Conservation (phyloP, 2,329 filamentous ascomycete genomes). For the Microdochium nivale region DNA sequence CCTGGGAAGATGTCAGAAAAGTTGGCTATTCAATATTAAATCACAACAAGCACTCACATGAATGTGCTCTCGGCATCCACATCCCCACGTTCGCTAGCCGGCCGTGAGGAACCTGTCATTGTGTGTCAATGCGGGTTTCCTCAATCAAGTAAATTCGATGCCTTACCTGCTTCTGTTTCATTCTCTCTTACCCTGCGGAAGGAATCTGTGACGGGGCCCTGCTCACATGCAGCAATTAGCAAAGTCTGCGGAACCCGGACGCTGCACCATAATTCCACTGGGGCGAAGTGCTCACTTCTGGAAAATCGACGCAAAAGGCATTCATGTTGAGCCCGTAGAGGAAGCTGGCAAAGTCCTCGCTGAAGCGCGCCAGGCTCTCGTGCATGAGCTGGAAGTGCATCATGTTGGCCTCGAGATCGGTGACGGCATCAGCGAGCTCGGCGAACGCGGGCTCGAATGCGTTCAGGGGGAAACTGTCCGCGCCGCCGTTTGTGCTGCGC, state of each 20-base stretch:
- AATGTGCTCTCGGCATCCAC: constrained; percentile 71
- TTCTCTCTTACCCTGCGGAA: constrained; percentile 60
- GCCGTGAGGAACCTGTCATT: constrained; percentile 12
- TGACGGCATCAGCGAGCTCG: constrained; percentile 88
- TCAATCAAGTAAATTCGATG: constrained; percentile 1
- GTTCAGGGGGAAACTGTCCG: constrained; percentile 63
- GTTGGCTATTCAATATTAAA: constrained; percentile 11
- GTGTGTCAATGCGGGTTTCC: neutral
- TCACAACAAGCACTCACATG: constrained; percentile 46
- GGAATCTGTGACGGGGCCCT: constrained; percentile 79
- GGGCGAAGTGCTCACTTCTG: constrained; percentile 53
- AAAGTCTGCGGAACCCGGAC: no score
- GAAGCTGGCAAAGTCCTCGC: constrained; percentile 92
- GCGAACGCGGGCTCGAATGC: constrained; percentile 83
- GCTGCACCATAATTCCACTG: no score
- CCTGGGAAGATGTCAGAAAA: constrained; percentile 32
- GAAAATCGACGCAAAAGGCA: constrained; percentile 96
- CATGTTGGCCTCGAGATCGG: constrained; percentile 93
- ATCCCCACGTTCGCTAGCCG: constrained; percentile 21
- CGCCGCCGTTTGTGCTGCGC: constrained; percentile 40
- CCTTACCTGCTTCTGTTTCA: constrained; percentile 38
- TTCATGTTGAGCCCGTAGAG: constrained; percentile 98
- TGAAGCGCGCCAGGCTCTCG: constrained; percentile 86
- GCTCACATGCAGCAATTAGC: neutral
- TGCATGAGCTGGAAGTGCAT: constrained; percentile 97